Evolutionary conservation across 2,329 filamentous ascomycete species (phyloP), one percentile per base, ranked within the genome.

Genomic region (Aspergillus sclerotialis): DNA sequence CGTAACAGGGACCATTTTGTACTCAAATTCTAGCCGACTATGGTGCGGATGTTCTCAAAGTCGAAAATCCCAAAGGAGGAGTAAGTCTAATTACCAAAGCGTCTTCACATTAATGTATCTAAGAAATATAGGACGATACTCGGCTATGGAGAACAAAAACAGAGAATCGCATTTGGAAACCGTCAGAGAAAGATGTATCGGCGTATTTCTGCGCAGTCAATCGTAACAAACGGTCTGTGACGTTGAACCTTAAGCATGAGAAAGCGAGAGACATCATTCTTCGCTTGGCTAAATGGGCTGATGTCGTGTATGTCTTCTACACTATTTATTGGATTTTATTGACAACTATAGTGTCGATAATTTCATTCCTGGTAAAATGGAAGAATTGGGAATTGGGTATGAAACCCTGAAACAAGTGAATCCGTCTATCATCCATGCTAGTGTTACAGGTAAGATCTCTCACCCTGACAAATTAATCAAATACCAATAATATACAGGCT

Each of bases 11-110:
- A 0, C 60, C 60, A 0, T 63, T 59, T 28, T 64, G 61, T 24
- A 63, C 59, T 4, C 63, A 67, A 32, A 66, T 68, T n/a, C 56
- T 69, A 3, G 65, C 63, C 14, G 65, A 68, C 34, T 65, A 67
- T 31, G 64, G 65, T 0, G 66, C 65, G 0, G 56, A 61, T 13
- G 60, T 69, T 1, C 57, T 69, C 28, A 53, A 53, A 28, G 36
- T 53, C 28, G 66, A 69, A 36, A 52, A 66, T 33, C 51, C 51
- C 2, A 45, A 47, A 32, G 49, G 53, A 32, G 53, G 56, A 23
- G 19, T 23, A 23, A 7, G 19, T 17, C 51, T 57, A 38, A 34
- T 50, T 44, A 37, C 50, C 29, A 16, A 48, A 35, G 27, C 40
- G 27, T 39, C 54, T 49, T n/a, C n/a, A 34, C 52, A 19, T 33